Evolutionary conservation across 371 early-diverging fungal genomes (phyloP).

Genomic region (Mortierella sp.): DNA sequence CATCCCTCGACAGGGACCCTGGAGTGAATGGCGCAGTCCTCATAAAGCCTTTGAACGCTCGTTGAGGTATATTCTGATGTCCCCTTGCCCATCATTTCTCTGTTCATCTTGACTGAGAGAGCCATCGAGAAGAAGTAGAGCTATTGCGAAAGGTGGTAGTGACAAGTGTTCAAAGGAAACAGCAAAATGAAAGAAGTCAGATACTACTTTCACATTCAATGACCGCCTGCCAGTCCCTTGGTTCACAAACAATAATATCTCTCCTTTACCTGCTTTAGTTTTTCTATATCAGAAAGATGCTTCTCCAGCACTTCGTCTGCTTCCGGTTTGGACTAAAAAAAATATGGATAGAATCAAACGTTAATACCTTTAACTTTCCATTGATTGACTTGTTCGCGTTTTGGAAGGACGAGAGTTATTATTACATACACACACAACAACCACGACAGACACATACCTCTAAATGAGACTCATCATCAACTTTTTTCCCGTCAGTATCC

Average conservation of each 20-base stretch:
- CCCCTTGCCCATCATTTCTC: slow-evolving; percentile 48
- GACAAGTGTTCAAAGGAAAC: background rate
- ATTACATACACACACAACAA: background rate
- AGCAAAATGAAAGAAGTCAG: background rate
- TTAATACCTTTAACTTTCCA: no score
- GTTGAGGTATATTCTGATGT: slow-evolving; percentile 42
- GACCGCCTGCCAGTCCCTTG: no score
- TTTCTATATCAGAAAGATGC: slow-evolving; percentile 29
- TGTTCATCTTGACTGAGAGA: slow-evolving; percentile 55
- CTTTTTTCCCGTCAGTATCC: background rate
- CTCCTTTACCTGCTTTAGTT: slow-evolving; percentile 29
- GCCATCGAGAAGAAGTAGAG: slow-evolving; percentile 57
- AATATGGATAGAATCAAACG: no score
- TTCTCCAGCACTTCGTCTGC: slow-evolving; percentile 11
- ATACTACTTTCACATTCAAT: background rate
- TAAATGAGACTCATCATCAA: background rate
- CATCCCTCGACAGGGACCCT: slow-evolving; percentile 53
- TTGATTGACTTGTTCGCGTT: background rate
- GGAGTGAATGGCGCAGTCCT: slow-evolving; percentile 35
- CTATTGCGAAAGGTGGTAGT: background rate
- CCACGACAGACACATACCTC: background rate
- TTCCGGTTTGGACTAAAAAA: background rate
- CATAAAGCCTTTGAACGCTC: slow-evolving; percentile 52
- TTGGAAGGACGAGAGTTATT: background rate
- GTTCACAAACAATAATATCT: no score